Conservation (phyloP, 441 rosid genomes). For the Erysimum pusillum region DNA sequence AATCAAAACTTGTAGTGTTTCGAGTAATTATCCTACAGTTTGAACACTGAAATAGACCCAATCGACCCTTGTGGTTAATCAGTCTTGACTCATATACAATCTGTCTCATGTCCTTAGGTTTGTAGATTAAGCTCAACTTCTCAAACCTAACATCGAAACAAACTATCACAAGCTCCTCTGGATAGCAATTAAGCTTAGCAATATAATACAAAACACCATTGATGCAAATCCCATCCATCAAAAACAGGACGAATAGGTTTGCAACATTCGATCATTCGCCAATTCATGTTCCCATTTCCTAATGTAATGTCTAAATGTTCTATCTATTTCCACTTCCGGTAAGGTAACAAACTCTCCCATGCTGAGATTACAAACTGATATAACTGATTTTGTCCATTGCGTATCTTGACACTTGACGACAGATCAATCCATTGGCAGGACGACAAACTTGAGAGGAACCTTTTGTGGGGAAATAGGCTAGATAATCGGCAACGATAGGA, state of each 20-base stretch:
- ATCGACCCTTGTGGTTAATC: not conserved
- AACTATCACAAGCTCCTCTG: not conserved
- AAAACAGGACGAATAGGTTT: not conserved
- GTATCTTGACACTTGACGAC: too few species aligned
- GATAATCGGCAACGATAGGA: too few species aligned
- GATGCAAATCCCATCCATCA: slow-evolving; percentile 1
- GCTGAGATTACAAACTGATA: too few species aligned
- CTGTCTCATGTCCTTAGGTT: not conserved
- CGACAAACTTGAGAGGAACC: too few species aligned
- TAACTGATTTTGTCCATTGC: too few species aligned
- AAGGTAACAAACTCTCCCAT: too few species aligned
- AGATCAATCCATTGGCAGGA: too few species aligned
- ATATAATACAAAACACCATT: not conserved
- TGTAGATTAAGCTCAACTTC: not conserved
- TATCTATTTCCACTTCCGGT: too few species aligned
- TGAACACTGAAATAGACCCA: not conserved
- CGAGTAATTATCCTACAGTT: not conserved
- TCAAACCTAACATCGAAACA: slow-evolving; percentile 1
- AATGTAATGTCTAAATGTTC: too few species aligned
- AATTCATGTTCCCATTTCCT: not conserved
- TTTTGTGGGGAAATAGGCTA: too few species aligned
- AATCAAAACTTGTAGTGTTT: not conserved
- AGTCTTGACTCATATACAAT: not conserved
- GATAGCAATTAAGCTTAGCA: not conserved
- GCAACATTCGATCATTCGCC: not conserved